Evolutionary conservation across 495 filamentous ascomycete species (phyloP).

Genomic region (Penicillium egyptiacum): DNA sequence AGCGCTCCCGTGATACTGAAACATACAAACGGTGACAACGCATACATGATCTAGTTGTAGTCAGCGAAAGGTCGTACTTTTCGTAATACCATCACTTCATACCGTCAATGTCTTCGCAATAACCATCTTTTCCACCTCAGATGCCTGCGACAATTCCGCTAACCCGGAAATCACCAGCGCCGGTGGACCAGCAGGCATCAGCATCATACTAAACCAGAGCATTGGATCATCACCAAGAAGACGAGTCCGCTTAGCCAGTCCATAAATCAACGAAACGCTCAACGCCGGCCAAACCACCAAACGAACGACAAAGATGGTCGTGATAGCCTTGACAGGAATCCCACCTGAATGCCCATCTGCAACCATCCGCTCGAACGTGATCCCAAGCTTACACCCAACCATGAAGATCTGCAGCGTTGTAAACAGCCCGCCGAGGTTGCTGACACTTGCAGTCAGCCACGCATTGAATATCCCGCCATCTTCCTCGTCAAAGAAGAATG

Average conservation of each 20-base stretch:
- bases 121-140: slow-evolving; percentile 55
- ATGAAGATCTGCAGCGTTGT: slow-evolving; percentile 70
- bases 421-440: slow-evolving; percentile 69
- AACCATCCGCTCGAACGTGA: slow-evolving; percentile 53
- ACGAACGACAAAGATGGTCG: slow-evolving; percentile 57
- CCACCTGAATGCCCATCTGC: slow-evolving; percentile 44
- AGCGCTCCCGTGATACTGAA: slow-evolving; percentile 49
- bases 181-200: slow-evolving; percentile 69
- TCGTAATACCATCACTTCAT: slow-evolving; percentile 22
- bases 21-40: slow-evolving; percentile 52
- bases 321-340: slow-evolving; percentile 52
- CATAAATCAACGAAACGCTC: slow-evolving; percentile 61
- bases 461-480: slow-evolving; percentile 70
- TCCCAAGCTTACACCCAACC: slow-evolving; percentile 66
- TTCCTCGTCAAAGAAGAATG: slow-evolving; percentile 62
- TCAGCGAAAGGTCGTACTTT: neutral
- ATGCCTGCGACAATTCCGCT: slow-evolving; percentile 51
- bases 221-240: slow-evolving; percentile 64
- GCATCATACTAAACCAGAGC: slow-evolving; percentile 73
- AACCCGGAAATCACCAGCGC: slow-evolving; percentile 68
- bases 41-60: slow-evolving; percentile 46
- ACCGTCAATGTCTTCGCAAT: slow-evolving; percentile 69
- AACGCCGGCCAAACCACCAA: slow-evolving; percentile 67
- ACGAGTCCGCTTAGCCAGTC: slow-evolving; percentile 57
- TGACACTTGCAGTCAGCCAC: slow-evolving; percentile 67